Percentiles rank a stretch among this genome's conserved stretches.
phyloP scores from a whole-genome alignment of 106 monocot species.

The Allium fistulosum region DNA sequence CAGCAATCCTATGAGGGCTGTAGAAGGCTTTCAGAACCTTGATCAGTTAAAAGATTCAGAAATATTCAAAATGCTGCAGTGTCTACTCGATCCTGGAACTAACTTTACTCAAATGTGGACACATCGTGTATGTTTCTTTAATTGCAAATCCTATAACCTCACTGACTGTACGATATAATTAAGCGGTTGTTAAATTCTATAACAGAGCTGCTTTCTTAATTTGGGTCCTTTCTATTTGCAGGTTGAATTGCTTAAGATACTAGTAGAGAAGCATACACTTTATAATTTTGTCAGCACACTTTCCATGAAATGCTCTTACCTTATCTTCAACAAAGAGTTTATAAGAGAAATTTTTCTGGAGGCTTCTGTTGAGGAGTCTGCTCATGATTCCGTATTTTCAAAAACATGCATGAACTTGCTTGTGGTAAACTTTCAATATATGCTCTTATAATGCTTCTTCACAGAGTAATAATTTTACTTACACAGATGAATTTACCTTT shows the following conservation, averaged over 20 bases:
- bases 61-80: conserved; percentile 69
- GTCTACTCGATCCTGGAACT: conserved; percentile 61
- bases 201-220: background rate
- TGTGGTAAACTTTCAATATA: conserved; percentile 32
- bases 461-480: too few species aligned
- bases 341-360: conserved; percentile 62
- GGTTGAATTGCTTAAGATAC: conserved; percentile 89
- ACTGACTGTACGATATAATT: too few species aligned
- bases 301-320: conserved; percentile 76
- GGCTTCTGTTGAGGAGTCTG: conserved; percentile 35
- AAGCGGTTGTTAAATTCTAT: too few species aligned
- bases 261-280: conserved; percentile 83
- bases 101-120: conserved; percentile 60
- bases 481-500: too few species aligned
- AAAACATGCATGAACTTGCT: conserved; percentile 80
- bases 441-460: too few species aligned
- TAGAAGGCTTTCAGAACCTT: conserved; percentile 76
- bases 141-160: background rate
- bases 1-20: conserved; percentile 67
- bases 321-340: conserved; percentile 82
- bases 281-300: conserved; percentile 77
- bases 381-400: conserved; percentile 35
- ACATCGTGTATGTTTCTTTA: conserved; percentile 43
- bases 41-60: conserved; percentile 83
- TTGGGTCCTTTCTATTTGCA: conserved; percentile 18